Base-by-base conservation (phyloP, 371 early-diverging fungal species). In the Apophysomyces ossiformis region DNA sequence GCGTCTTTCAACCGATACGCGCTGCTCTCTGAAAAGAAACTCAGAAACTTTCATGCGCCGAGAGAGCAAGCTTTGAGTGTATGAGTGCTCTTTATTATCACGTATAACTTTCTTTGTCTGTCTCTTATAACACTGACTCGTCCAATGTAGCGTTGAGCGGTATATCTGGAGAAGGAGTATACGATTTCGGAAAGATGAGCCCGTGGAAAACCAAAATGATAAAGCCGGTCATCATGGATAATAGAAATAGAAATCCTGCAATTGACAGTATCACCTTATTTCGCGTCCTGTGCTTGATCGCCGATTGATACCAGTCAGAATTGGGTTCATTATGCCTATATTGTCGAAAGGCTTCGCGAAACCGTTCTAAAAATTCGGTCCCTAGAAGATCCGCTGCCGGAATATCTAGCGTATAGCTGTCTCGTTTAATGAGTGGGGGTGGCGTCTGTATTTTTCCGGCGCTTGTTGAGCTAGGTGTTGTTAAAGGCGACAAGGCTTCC, bases 81-180 rank as follows among this genome's bases (percentile, higher is more conserved):
- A 41, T 41, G 8, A 2, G 32, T 26, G 32, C 32, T 26, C 32
- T 26, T 26, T 26, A 26, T 26, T 26, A 26, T 26, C 32, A 26
- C 3, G 3, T 26, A 26, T 26, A 26, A 26, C 32, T 41, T 41
- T 41, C 13, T 41, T 11, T 18, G 21, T n/a, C 7, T 18, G 21
- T 50, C 7, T 50, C 0, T 50, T 7, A 18, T 50, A 9, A 50
- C 11, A 8, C 5, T 50, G 54, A 21, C 54, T 50, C 54, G 21
- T 50, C 21, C 18, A 26, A 50, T 50, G 54, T 21, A 50, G 21
- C 18, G 21, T 21, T 50, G 11, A 21, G 5, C 21, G 54, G 54
- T 50, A 21, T 50, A 50, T 50, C n/a, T 9, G 54, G n/a, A 50
- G 21, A 26, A 50, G 54, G 54, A 50, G 21, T 50, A 50, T 50